Conservation (phyloP, 2,329 filamentous ascomycete genomes). For the Coleophoma cylindrospora region DNA sequence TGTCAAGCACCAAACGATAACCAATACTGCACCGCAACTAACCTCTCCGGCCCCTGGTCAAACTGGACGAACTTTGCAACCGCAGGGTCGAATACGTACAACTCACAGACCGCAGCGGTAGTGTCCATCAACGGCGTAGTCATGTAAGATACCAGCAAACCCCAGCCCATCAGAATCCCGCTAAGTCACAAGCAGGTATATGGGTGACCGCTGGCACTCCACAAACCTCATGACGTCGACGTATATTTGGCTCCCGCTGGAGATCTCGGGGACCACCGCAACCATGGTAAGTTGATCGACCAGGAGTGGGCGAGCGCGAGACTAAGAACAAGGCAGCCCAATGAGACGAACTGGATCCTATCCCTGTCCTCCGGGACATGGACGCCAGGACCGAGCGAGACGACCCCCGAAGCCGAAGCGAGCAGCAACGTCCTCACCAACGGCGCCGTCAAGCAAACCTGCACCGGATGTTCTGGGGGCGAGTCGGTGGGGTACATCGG, state of each 20-base stretch:
- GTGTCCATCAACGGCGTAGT: constrained; percentile 34
- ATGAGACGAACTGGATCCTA: constrained; percentile 50
- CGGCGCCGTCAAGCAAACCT: constrained; percentile 40
- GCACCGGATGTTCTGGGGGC: constrained; percentile 44
- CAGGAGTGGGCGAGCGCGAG: too few relatives aligned
- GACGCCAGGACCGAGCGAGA: constrained; percentile 38
- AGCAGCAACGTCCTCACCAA: constrained; percentile 33
- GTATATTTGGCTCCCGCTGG: constrained; percentile 61
- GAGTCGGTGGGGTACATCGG: constrained; percentile 50
- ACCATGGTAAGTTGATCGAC: constrained; percentile 28
- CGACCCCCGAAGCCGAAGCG: constrained; percentile 45
- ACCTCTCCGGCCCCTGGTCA: constrained; percentile 55
- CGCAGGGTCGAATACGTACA: constrained; percentile 49
- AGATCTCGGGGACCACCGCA: constrained; percentile 45
- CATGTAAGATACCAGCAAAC: constrained; percentile 14
- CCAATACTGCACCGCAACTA: constrained; percentile 53
- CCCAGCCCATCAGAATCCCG: neutral
- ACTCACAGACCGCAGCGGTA: constrained; percentile 56
- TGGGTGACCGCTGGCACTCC: constrained; percentile 62
- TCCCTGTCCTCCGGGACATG: constrained; percentile 38
- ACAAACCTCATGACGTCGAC: constrained; percentile 55
- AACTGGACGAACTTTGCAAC: constrained; percentile 54
- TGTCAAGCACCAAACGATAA: constrained; percentile 51
- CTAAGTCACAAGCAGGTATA: constrained; percentile 40
- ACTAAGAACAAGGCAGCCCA: constrained; percentile 22